Base-by-base conservation (phyloP, 495 filamentous ascomycete species). In the Tuber umbilicatum region DNA sequence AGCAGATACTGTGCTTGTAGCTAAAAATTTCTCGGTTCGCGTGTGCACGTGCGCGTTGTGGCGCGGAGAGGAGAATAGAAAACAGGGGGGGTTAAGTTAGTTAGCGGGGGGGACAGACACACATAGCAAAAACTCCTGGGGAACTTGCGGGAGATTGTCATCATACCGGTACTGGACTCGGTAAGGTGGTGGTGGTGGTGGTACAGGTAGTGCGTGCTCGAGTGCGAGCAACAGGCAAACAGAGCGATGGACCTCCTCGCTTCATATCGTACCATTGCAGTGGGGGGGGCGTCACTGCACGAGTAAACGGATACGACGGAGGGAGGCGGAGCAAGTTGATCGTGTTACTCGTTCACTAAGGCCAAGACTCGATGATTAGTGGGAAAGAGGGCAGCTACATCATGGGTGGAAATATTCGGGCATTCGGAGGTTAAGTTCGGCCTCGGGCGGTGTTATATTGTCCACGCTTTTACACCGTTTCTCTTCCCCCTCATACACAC, bases 31-130 rank as follows among this genome's bases (percentile, higher is more conserved):
- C 50, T n/a, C 50, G n/a, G 39, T 27, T 69, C 77, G 60, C 77
- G 77, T 79, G 60, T 23, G 77, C 77, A 79, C 77, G 77, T 60
- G 50, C 50, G 23, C n/a, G 50, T 27, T 60, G 50, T 60, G 50
- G 50, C 7, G 7, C 10, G n/a, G 23, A 31, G 6, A 10, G 41
- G 41, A 12, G 14, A 45, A 17, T 16, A 17, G 16, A 19, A 45
- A 17, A 17, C 42, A 45, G 42, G 16, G 42, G 42, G n/a, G n/a
- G n/a, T n/a, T n/a, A n/a, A n/a, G 4, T 16, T 16, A 45, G 42
- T 16, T 17, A 5, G 16, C 16, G 16, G 42, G 16, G 42, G 42
- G 10, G 41, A 5, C 7, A 19, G 14, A 45, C 42, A 21, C 12
- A 41, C 40, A 3, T 17, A 21, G 42, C 2, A 17, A 19, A 45